Evolutionary conservation across 768 basidiomycete species (phyloP).

Genomic region (Termitomyces bulborhizus): DNA sequence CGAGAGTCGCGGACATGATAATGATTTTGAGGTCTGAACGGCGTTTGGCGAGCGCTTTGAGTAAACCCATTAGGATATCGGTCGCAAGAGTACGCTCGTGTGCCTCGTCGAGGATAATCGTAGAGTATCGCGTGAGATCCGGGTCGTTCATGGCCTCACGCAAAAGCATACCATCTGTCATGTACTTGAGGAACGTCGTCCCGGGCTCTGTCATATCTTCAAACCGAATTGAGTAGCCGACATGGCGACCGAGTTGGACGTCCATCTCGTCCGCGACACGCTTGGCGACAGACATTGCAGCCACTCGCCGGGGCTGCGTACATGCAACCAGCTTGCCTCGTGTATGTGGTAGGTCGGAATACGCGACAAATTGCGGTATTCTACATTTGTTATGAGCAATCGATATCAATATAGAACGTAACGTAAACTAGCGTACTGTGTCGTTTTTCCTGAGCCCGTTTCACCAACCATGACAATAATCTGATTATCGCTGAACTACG

Average conservation of each 20-base stretch:
- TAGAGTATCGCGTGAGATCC: conserved; percentile 82
- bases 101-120: conserved; percentile 97
- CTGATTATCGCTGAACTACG: conserved; percentile 71
- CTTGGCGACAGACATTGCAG: conserved; percentile 97
- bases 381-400: conserved; percentile 22
- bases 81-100: conserved; percentile 98
- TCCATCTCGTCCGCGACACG: conserved; percentile 99
- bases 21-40: conserved; percentile 93
- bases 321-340: conserved; percentile 92
- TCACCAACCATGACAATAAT: conserved; percentile 91
- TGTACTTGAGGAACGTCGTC: conserved; percentile 95
- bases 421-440: conserved; percentile 69
- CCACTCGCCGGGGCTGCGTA: conserved; percentile 93
- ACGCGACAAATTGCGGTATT: conserved; percentile 96
- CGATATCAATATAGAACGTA: background rate
- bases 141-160: conserved; percentile 98
- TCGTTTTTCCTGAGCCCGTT: conserved; percentile 94
- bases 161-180: conserved; percentile 99
- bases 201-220: conserved; percentile 92
- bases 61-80: conserved; percentile 96
- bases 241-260: conserved; percentile 88
- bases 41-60: conserved; percentile 77
- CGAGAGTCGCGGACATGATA: conserved; percentile 97
- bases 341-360: conserved; percentile 86
- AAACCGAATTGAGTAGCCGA: conserved; percentile 97